Evolutionary conservation across 192 early-diverging fungal species (phyloP).

Genomic region (Phycomyces nitens): DNA sequence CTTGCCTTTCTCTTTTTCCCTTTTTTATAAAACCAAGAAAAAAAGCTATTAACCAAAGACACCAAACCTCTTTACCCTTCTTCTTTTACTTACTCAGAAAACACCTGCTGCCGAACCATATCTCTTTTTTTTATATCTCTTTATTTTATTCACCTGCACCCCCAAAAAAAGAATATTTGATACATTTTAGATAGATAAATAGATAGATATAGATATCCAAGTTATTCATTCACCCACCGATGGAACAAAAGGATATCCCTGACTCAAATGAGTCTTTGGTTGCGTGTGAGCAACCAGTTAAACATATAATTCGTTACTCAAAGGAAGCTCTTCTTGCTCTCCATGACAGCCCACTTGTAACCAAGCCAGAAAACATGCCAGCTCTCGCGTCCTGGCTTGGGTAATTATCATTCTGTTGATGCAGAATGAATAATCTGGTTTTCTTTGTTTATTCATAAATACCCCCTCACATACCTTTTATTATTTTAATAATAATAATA

Average conservation of each 20-base stretch:
- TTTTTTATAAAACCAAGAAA: not conserved
- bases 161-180: not conserved
- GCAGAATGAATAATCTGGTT: not conserved
- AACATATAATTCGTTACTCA: slow-evolving; percentile 24
- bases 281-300: not conserved
- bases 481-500: too few species aligned
- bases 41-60: too few species aligned
- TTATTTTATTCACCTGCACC: not conserved
- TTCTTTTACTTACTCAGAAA: not conserved
- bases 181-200: not conserved
- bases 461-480: not conserved
- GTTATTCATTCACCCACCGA: not conserved
- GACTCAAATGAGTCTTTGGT: too few species aligned
- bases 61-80: not conserved
- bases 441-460: not conserved
- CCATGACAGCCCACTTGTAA: slow-evolving; percentile 30
- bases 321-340: slow-evolving; percentile 26
- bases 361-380: slow-evolving; percentile 30
- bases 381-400: slow-evolving; percentile 30
- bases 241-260: not conserved
- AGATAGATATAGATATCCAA: not conserved
- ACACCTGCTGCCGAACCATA: not conserved
- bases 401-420: slow-evolving; percentile 5
- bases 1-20: not conserved
- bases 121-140: not conserved